Evolutionary conservation across 441 rosid genomes (phyloP).

Genomic region (Populus hybrid): DNA sequence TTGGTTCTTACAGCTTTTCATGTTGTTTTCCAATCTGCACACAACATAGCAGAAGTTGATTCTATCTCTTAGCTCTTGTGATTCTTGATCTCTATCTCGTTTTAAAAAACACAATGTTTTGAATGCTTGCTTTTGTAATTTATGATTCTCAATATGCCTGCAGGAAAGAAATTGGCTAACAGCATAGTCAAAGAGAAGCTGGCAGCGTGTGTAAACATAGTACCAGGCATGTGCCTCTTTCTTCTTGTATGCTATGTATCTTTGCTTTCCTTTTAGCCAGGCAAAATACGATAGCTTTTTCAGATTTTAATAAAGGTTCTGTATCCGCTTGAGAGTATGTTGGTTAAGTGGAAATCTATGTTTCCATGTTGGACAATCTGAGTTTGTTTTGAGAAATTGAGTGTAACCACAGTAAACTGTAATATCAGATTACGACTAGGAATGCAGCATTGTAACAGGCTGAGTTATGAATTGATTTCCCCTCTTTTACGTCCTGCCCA

Average conservation of each 20-base stretch:
- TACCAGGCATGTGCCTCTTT: conserved; percentile 46
- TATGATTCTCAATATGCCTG: conserved; percentile 1
- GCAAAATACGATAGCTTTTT: neutral
- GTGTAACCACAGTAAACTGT: neutral
- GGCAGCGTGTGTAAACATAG: conserved; percentile 82
- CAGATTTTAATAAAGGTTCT: neutral
- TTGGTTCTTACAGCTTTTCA: neutral
- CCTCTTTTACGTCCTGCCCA: neutral
- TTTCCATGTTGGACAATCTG: neutral
- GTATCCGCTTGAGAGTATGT: neutral
- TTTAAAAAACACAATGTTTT: neutral
- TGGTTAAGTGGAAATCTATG: neutral
- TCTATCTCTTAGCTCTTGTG: neutral
- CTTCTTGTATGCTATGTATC: neutral
- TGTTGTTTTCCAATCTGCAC: neutral
- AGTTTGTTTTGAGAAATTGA: neutral
- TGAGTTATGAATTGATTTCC: neutral
- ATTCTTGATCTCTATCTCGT: neutral
- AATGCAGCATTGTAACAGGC: neutral
- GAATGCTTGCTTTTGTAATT: neutral
- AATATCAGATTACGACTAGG: neutral
- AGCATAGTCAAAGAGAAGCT: conserved; percentile 71
- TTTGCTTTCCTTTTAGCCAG: neutral
- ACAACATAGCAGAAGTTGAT: neutral
- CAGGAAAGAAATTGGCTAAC: conserved; percentile 81